A percentile compares a stretch with the other conserved stretches of the same genome.
These are phyloP conservation scores for Paraphoma sp. DNA, from an alignment of 2,329 filamentous ascomycete genomes.

Conservation along the genomic window DNA sequence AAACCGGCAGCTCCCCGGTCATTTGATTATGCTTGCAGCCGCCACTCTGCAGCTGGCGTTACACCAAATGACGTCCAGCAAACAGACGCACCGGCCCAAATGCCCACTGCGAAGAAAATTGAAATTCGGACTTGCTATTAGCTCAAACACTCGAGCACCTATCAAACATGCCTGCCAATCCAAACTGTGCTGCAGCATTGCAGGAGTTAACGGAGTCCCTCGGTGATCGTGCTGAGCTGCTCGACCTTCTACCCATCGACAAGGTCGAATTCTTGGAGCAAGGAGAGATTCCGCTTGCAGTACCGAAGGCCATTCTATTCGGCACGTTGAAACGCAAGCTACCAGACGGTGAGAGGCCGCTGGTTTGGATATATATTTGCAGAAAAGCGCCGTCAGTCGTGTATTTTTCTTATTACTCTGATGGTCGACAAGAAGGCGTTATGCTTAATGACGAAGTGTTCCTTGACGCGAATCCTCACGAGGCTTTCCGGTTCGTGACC, in stretches of 20 bases:
- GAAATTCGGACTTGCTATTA: too few relatives aligned
- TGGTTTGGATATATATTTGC: not conserved
- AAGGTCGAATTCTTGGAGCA: not conserved
- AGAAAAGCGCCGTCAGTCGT: not conserved
- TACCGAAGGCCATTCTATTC: not conserved
- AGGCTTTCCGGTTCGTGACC: conserved; percentile 3
- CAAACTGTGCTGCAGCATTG: not conserved
- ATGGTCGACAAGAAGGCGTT: too few relatives aligned
- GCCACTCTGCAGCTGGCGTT: too few relatives aligned
- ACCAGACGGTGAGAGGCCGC: not conserved
- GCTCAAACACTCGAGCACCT: too few relatives aligned
- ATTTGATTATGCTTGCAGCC: too few relatives aligned
- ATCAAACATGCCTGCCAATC: not conserved
- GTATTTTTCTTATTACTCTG: too few relatives aligned
- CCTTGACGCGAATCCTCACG: not conserved
- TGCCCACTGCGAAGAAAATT: too few relatives aligned
- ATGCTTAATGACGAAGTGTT: not conserved
- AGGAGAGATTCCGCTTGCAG: not conserved
- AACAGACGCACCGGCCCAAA: too few relatives aligned
- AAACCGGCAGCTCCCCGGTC: too few relatives aligned
- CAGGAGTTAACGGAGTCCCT: not conserved
- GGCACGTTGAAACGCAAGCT: not conserved
- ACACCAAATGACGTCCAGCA: too few relatives aligned
- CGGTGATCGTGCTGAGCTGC: not conserved
- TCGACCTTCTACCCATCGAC: not conserved